Evolutionary conservation across 495 filamentous ascomycete species (phyloP).

Genomic region (Chaetomium fimeti): DNA sequence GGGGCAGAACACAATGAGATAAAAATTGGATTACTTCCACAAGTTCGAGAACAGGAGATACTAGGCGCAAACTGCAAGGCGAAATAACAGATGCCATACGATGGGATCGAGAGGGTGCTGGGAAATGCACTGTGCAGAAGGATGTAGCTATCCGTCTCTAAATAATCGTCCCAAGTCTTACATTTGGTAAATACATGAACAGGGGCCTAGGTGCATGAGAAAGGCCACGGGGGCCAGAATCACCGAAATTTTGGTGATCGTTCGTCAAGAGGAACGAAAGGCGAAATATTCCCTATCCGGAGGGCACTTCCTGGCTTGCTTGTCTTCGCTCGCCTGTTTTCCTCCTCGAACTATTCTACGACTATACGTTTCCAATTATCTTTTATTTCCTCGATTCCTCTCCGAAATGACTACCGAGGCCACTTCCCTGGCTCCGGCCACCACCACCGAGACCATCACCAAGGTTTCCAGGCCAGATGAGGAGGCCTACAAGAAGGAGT

Average conservation of each 20-base stretch:
- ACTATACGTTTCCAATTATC: background rate
- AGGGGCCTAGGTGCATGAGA: background rate
- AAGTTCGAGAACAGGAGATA: too few relatives aligned
- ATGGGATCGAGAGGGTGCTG: too few relatives aligned
- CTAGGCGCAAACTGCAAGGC: too few relatives aligned
- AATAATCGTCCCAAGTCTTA: background rate
- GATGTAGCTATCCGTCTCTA: background rate
- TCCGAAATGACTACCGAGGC: constrained; percentile 43
- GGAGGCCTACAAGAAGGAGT: constrained; percentile 64
- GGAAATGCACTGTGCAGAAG: background rate
- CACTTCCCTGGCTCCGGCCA: constrained; percentile 42
- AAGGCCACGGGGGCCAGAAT: constrained; percentile 23
- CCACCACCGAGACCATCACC: constrained; percentile 50
- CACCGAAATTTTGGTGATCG: constrained; percentile 3
- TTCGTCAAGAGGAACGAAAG: background rate
- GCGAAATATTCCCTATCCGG: background rate
- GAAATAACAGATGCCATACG: too few relatives aligned
- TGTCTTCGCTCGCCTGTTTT: background rate
- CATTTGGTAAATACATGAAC: background rate
- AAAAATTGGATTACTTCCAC: too few relatives aligned
- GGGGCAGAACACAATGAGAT: too few relatives aligned
- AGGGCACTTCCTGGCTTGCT: background rate
- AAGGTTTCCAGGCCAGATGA: constrained; percentile 73
- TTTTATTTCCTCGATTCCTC: background rate
- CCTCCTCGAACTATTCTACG: background rate